Conservation (phyloP, 2,329 filamentous ascomycete species). For the Domatiomyces globalis region DNA sequence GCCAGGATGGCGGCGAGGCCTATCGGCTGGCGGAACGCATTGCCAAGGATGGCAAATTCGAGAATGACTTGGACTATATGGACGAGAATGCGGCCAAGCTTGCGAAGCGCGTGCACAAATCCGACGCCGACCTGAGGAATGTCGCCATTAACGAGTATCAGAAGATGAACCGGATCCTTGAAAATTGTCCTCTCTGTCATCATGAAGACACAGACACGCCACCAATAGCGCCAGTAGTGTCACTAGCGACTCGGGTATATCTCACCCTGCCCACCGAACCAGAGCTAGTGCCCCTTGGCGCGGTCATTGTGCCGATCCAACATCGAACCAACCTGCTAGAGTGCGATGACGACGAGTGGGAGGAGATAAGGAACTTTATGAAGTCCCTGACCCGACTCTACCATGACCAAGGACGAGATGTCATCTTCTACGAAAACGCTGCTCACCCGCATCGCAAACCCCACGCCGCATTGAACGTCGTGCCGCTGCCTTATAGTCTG, state of each 20-base stretch:
- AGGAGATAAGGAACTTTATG: slow-evolving; percentile 98
- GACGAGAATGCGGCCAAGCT: slow-evolving; percentile 91
- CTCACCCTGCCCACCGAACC: slow-evolving; percentile 82
- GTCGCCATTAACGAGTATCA: slow-evolving; percentile 78
- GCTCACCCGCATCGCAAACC: slow-evolving; percentile 61
- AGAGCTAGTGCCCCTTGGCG: slow-evolving; percentile 67
- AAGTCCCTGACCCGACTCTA: slow-evolving; percentile 90
- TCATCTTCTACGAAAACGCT: slow-evolving; percentile 96
- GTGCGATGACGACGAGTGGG: slow-evolving; percentile 98
- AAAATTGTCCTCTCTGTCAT: slow-evolving; percentile 78
- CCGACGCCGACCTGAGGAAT: slow-evolving; percentile 75
- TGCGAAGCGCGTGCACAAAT: slow-evolving; percentile 74
- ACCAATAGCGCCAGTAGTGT: slow-evolving; percentile 71
- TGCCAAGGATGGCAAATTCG: slow-evolving; percentile 80
- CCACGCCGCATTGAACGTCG: slow-evolving; percentile 73
- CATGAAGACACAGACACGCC: slow-evolving; percentile 70
- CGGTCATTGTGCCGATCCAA: slow-evolving; percentile 76
- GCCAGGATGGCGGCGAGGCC: slow-evolving; percentile 64
- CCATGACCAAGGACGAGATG: slow-evolving; percentile 78
- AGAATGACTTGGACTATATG: slow-evolving; percentile 88
- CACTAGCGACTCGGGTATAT: slow-evolving; percentile 72
- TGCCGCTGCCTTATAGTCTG: slow-evolving; percentile 81
- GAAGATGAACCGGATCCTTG: slow-evolving; percentile 72
- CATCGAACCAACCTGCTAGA: slow-evolving; percentile 86
- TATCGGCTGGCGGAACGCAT: slow-evolving; percentile 79